Conservation (phyloP, 208 protist species). For the Giardia duodenalis region DNA sequence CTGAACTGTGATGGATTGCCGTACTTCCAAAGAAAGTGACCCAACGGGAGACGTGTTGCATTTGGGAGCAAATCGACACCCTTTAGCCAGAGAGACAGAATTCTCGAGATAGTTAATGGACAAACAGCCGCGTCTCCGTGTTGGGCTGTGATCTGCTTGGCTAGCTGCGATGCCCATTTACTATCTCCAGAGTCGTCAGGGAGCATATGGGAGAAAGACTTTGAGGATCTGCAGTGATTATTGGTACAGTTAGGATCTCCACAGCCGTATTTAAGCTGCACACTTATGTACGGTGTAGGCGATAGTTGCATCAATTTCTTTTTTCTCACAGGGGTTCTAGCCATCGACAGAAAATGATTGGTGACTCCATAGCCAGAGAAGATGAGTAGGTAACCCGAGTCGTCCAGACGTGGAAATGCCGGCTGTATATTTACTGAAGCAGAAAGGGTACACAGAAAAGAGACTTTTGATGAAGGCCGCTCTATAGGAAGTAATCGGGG, state of each 20-base stretch:
- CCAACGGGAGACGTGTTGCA: background rate
- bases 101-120: background rate
- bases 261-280: background rate
- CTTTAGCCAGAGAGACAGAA: background rate
- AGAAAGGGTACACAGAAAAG: too few relatives aligned
- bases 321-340: too few relatives aligned
- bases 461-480: background rate
- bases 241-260: background rate
- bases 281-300: background rate
- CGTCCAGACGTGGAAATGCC: too few relatives aligned
- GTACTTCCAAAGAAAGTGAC: background rate
- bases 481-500: constrained; percentile 39
- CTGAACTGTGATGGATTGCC: background rate
- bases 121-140: background rate
- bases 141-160: background rate
- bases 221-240: background rate
- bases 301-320: too few relatives aligned
- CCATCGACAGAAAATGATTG: too few relatives aligned
- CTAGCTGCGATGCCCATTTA: background rate
- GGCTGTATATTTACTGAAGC: too few relatives aligned
- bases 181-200: background rate
- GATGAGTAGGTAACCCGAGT: too few relatives aligned
- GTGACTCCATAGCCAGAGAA: too few relatives aligned
- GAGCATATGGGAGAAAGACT: background rate
- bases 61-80: background rate